Evolutionary conservation across 1,284 basidiomycete species (phyloP), one percentile per base, ranked within the genome.

Genomic region (Gomphus bonarii): DNA sequence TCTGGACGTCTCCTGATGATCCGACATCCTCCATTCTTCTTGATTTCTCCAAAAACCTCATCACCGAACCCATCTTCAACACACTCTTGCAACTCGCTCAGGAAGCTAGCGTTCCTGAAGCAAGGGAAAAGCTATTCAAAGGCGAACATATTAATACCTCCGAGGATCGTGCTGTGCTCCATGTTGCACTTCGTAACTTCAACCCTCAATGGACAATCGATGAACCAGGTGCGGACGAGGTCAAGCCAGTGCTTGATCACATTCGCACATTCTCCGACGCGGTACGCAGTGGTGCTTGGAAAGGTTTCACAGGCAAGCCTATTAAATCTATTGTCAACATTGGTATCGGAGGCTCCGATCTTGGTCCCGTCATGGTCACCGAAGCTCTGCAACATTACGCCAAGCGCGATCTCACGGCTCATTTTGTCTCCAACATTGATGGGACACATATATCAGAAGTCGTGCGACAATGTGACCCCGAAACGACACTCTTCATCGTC

Each of bases 61-160:
- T 98, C 77, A 93, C 90, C 61, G 78, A 92, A 65, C 84, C 91
- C 61, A 84, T 98, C 69, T 79, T 93, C 60, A 72, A 78, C 18
- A 75, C 81, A 16, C 83, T 97, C 56, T 78, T 98, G 64, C 73
- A 78, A 31, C 85, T 98, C 60, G 91, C 85, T 25, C 79, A 84
- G 60, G 93, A 98, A 73, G 93, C 94, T 31, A 72, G 84, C 58
- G 84, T 99, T 61, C 91, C 97, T 79, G 69, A 79, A 54, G 84
- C 82, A 71, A 82, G 94, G 55, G 90, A 98, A 69, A 85, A 85
- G 70, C 97, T 98, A 94, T 98, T 95, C 69, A 72, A 84, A 1
- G 95, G 97, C 57, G 83, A 92, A 71, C 95, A 97, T 74, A 97
- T 99, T 80, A 98, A 99, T 78, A 95, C 93, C 18, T 95, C 93